Base-by-base conservation (phyloP, 176 grass and related monocot species). In the Alloteropsis semialata region DNA sequence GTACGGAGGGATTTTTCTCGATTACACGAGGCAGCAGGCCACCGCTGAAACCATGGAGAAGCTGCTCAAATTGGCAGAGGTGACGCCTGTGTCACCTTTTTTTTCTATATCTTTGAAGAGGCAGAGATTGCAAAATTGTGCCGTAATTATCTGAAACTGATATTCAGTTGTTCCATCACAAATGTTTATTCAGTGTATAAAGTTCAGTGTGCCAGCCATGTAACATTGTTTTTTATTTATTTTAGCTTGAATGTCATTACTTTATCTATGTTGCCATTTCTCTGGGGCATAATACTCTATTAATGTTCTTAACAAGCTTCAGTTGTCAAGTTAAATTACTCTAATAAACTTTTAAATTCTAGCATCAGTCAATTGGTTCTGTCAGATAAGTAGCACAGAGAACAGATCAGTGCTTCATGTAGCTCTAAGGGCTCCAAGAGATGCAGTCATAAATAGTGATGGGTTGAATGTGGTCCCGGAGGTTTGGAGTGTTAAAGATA, bases 391-490 rank as follows among this genome's bases (percentile, higher is more conserved):
- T 76, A 92, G 74, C 67, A 94, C 88, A 8, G 92, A 94, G 76
- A 94, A 94, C 84, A 97, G 83, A 57, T 97, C 86, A 1, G 92
- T 97, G 72, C 88, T 97, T 37, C 95, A 94, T 85, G 86, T 89
- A 64, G 90, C 90, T 49, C 78, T 94, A 21, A 86, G 95, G 80
- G 92, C 89, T 79, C 82, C 89, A 33, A 93, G n/a, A n/a, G n/a
- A n/a, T n/a, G n/a, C n/a, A n/a, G n/a, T n/a, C n/a, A n/a, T n/a
- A n/a, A n/a, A n/a, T n/a, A n/a, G n/a, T n/a, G n/a, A n/a, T n/a
- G n/a, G n/a, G n/a, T n/a, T n/a, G n/a, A n/a, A n/a, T n/a, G n/a
- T n/a, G n/a, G n/a, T n/a, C n/a, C n/a, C n/a, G n/a, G n/a, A n/a
- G n/a, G n/a, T n/a, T n/a, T n/a, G n/a, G n/a, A n/a, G n/a, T n/a